Evolutionary conservation across 345 rosid species (phyloP).

Genomic region (Heritiera fomes): DNA sequence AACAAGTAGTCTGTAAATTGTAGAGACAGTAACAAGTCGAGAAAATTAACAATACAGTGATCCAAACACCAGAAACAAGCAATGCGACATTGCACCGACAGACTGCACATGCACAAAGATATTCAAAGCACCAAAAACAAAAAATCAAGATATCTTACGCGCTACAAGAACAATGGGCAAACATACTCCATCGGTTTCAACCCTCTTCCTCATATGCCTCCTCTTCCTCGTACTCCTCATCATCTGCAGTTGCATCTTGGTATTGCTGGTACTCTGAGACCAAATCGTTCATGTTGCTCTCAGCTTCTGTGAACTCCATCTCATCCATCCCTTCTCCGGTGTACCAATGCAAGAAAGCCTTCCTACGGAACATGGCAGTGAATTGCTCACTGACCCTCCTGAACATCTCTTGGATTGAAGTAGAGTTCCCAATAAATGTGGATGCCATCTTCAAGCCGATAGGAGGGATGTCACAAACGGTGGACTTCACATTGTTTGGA

Average conservation of each 20-base stretch:
- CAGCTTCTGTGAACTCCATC: slow-evolving; percentile 85
- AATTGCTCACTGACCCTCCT: slow-evolving; percentile 82
- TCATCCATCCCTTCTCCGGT: slow-evolving; percentile 87
- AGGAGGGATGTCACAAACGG: slow-evolving; percentile 83
- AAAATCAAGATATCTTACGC: not conserved
- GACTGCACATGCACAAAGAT: not conserved
- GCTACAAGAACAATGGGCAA: slow-evolving; percentile 4
- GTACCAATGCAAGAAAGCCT: slow-evolving; percentile 90
- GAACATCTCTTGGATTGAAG: slow-evolving; percentile 84
- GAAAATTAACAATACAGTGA: not conserved
- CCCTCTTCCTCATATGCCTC: slow-evolving; percentile 53
- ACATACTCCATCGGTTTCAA: slow-evolving; percentile 9
- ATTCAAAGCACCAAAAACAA: not conserved
- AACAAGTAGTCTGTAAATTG: not conserved
- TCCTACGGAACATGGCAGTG: slow-evolving; percentile 90
- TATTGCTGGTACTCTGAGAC: slow-evolving; percentile 79
- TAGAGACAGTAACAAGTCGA: not conserved
- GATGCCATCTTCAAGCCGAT: slow-evolving; percentile 78
- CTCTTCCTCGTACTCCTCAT: slow-evolving; percentile 64
- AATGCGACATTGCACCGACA: not conserved
- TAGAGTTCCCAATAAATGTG: slow-evolving; percentile 73
- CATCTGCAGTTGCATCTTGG: slow-evolving; percentile 83
- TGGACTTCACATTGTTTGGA: slow-evolving; percentile 79
- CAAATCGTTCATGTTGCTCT: slow-evolving; percentile 75
- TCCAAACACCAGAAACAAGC: not conserved